Evolutionary conservation across 2,329 filamentous ascomycete species (phyloP), one percentile per base, ranked within the genome.

Genomic region (Diaporthe helianthi): DNA sequence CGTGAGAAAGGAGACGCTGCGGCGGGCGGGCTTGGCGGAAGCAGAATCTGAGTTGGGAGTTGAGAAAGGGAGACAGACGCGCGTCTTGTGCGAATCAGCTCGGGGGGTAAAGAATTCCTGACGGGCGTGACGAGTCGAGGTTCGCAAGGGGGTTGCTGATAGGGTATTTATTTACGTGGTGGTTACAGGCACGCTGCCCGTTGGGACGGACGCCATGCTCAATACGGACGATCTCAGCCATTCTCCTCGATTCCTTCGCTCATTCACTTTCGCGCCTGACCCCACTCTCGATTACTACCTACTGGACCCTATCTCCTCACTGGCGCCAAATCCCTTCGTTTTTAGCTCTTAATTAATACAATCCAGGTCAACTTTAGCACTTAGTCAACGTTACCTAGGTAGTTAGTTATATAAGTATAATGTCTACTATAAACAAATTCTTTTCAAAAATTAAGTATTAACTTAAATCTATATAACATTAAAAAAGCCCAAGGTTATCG

Each of bases 151-250:
- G 58, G 29, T 7, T 33, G 10, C 22, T 19, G 58, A 63, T 63
- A 63, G 13, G 58, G 58, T 63, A 53, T 63, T 63, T 49, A 63
- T 63, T 63, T 26, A 29, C 41, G 29, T 22, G 36, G 36, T n/a
- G 41, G 22, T 63, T 29, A 63, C 58, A 47, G 17, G 55, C 26
- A 17, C 36, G 22, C n/a, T n/a, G n/a, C n/a, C 22, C 8, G 41
- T 7, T n/a, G 54, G 54, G 36, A 44, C 54, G 54, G 36, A 44
- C 54, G 54, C 55, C 55, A 61, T 31, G 26, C 38, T 61, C 55
- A 24, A 47, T 31, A 22, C 19, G 41, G 41, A 47, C 41, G 44
- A 63, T 49, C 58, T 49, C 26, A 49, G 41, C 19, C 29, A 29
- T 63, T 63, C 44, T 49, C 4, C 29, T 63, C 44, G 58, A 49